Evolutionary conservation across 306 rosid species (phyloP).

Genomic region (Trifolium subterraneum): DNA sequence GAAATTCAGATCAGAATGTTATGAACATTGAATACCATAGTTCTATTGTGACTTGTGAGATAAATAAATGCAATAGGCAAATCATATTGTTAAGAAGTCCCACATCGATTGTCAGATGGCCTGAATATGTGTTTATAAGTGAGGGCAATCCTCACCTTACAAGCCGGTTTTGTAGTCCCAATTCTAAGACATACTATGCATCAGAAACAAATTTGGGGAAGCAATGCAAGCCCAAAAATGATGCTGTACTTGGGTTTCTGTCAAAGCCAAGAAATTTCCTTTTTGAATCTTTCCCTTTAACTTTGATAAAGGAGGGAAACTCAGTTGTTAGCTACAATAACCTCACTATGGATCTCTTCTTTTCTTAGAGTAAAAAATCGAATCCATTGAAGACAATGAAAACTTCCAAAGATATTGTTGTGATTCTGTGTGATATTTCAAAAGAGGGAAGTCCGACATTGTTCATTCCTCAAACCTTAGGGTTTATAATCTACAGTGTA

Average conservation of each 20-base stretch:
- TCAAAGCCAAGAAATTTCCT: neutral
- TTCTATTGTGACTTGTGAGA: neutral
- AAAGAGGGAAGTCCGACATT: neutral
- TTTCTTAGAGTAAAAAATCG: neutral
- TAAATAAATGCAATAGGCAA: neutral
- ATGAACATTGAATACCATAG: neutral
- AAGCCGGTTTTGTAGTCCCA: too few species aligned
- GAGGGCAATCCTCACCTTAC: too few species aligned
- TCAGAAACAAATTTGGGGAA: neutral
- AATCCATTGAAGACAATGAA: neutral
- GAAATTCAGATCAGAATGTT: neutral
- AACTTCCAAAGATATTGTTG: neutral
- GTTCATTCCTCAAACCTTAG: neutral
- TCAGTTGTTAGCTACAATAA: neutral
- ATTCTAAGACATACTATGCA: too few species aligned
- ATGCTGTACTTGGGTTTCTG: neutral
- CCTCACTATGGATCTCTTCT: neutral
- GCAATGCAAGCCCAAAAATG: conserved; percentile 10
- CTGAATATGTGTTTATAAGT: too few species aligned
- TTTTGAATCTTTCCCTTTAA: neutral
- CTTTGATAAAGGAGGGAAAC: neutral
- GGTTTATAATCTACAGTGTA: too few species aligned
- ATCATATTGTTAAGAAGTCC: too few species aligned
- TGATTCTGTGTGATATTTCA: neutral
- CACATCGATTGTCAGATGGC: too few species aligned